Evolutionary conservation across 2,329 filamentous ascomycete species (phyloP).

Genomic region (Diaporthe sp.): DNA sequence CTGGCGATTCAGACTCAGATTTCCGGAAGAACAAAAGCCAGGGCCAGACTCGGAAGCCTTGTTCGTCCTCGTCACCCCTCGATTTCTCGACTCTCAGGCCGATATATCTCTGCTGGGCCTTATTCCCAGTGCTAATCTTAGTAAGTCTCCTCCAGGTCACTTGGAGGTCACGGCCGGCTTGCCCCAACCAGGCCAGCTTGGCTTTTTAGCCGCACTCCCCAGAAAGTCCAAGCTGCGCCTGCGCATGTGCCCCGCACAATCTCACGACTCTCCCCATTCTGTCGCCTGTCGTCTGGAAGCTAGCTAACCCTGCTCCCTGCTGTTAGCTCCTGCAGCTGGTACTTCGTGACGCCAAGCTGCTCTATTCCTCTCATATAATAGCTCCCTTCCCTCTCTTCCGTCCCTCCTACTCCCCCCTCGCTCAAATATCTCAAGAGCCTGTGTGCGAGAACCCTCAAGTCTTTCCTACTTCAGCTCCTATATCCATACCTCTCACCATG

Average conservation of each 20-base stretch:
- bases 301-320: slow-evolving; percentile 48
- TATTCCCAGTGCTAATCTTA: slow-evolving; percentile 47
- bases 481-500: slow-evolving; percentile 71
- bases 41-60: slow-evolving; percentile 11
- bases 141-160: slow-evolving; percentile 44
- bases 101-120: slow-evolving; percentile 47
- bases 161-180: slow-evolving; percentile 29
- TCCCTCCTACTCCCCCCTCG: slow-evolving; percentile 57
- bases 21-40: slow-evolving; percentile 37
- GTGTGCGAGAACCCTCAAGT: slow-evolving; percentile 68
- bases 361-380: slow-evolving; percentile 52
- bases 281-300: slow-evolving; percentile 27
- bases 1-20: slow-evolving; percentile 37
- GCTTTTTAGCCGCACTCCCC: slow-evolving; percentile 40
- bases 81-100: slow-evolving; percentile 41
- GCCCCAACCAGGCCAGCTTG: slow-evolving; percentile 38
- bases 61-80: slow-evolving; percentile 10
- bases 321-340: slow-evolving; percentile 65
- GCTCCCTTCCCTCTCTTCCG: slow-evolving; percentile 49
- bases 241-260: slow-evolving; percentile 38
- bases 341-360: slow-evolving; percentile 60
- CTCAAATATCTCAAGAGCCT: slow-evolving; percentile 55
- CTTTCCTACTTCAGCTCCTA: slow-evolving; percentile 66
- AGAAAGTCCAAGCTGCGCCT: slow-evolving; percentile 36
- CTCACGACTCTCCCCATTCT: slow-evolving; percentile 36